These are phyloP conservation scores for Teunomyces aglyptinius DNA, from an alignment of 805 yeast genomes.

Conservation along the genomic window DNA sequence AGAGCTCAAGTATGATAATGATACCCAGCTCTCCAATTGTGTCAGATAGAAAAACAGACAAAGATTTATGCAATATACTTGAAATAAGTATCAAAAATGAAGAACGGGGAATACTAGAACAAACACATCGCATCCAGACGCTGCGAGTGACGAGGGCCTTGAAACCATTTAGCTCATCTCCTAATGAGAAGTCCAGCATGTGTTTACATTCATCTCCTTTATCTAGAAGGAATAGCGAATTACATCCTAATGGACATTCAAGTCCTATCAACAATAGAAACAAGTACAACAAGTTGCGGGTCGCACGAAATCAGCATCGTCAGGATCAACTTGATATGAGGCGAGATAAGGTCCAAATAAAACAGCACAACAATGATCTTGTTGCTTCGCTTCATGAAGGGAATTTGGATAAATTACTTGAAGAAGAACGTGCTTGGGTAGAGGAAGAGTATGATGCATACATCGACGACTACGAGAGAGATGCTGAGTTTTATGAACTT, in stretches of 20 bases:
- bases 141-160: conserved; percentile 13
- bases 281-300: conserved; percentile 21
- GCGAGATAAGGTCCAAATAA: neutral
- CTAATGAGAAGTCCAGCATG: neutral
- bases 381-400: conserved; percentile 13
- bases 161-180: conserved; percentile 12
- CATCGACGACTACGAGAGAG: conserved; percentile 12
- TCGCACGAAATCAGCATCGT: conserved; percentile 25
- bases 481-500: conserved; percentile 17
- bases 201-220: neutral
- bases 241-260: conserved; percentile 6
- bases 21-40: conserved; percentile 1
- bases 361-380: conserved; percentile 10
- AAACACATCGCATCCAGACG: conserved; percentile 14
- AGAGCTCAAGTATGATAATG: neutral
- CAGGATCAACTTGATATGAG: conserved; percentile 15
- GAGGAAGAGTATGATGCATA: conserved; percentile 13
- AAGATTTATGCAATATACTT: neutral
- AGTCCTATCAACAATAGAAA: conserved; percentile 16
- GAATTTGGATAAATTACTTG: conserved; percentile 20
- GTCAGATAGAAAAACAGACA: neutral
- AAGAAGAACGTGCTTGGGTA: conserved; percentile 18
- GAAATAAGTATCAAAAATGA: neutral
- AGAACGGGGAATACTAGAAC: neutral
- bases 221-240: neutral